Evolutionary conservation across 306 rosid species (phyloP).

Genomic region (Heteromeles arbutifolia): DNA sequence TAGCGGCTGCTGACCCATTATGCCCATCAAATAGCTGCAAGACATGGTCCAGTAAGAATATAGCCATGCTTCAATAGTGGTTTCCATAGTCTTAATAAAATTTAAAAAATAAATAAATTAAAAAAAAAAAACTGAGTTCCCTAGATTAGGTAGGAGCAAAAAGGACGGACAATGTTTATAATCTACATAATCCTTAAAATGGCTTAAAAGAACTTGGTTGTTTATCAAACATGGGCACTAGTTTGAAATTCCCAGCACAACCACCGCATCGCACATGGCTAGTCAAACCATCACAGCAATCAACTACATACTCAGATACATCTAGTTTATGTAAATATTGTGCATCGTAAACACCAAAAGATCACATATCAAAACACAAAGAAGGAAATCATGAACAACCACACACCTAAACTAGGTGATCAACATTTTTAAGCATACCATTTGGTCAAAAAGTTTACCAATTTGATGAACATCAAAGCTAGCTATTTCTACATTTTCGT

Average conservation of each 20-base stretch:
- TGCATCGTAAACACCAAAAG: not conserved
- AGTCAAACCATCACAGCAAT: not conserved
- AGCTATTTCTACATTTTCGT: not conserved
- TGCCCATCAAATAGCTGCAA: slow-evolving; percentile 97
- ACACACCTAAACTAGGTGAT: not conserved
- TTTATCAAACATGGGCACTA: not conserved
- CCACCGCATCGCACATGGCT: not conserved
- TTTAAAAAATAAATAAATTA: not conserved
- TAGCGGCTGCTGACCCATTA: slow-evolving; percentile 97
- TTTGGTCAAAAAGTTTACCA: not conserved
- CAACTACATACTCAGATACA: not conserved
- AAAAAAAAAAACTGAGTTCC: not conserved
- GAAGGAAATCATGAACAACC: not conserved
- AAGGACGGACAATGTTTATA: not conserved
- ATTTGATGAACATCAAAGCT: not conserved
- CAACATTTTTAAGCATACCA: not conserved
- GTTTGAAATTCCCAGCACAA: not conserved
- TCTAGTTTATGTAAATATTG: not conserved
- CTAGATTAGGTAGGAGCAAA: not conserved
- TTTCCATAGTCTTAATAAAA: not conserved
- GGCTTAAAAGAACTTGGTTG: not conserved
- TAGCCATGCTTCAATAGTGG: slow-evolving; percentile 2
- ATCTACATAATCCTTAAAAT: not conserved
- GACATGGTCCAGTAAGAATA: slow-evolving; percentile 27
- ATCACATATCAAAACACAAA: not conserved